Conservation (phyloP, 2,329 filamentous ascomycete species). For the Bretziella fagacearum region DNA sequence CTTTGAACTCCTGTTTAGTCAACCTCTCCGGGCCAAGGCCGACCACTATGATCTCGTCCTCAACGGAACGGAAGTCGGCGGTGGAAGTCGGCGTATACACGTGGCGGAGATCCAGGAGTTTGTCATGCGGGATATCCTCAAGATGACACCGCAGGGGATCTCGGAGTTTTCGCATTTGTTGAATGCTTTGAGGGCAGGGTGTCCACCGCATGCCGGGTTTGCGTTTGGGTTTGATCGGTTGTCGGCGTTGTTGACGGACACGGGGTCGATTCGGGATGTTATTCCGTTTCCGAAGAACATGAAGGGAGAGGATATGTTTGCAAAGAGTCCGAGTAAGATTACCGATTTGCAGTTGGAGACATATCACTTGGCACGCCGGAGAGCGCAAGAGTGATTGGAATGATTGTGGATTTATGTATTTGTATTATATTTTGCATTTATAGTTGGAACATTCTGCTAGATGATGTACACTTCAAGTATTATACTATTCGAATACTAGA, state of each 20-base stretch:
- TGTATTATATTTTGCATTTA: background rate
- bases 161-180: slow-evolving; percentile 72
- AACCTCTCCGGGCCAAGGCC: slow-evolving; percentile 56
- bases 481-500: no score
- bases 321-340: slow-evolving; percentile 57
- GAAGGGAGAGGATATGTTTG: slow-evolving; percentile 71
- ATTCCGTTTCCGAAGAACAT: slow-evolving; percentile 95
- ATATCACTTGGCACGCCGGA: slow-evolving; percentile 27
- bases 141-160: slow-evolving; percentile 57
- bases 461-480: no score
- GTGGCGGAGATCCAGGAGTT: slow-evolving; percentile 66
- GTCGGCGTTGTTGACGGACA: slow-evolving; percentile 60
- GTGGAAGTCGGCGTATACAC: slow-evolving; percentile 86
- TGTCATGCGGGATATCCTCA: slow-evolving; percentile 66
- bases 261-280: slow-evolving; percentile 69
- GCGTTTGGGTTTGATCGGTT: slow-evolving; percentile 84
- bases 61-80: slow-evolving; percentile 87
- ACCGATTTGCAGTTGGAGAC: slow-evolving; percentile 37
- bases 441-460: no score
- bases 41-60: slow-evolving; percentile 94
- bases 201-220: slow-evolving; percentile 87
- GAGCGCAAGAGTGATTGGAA: background rate
- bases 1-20: slow-evolving; percentile 52
- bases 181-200: slow-evolving; percentile 64
- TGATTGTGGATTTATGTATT: background rate